These are phyloP conservation scores for Taphrina deformans DNA, from an alignment of 1,139 yeast species.

Conservation along the genomic window DNA sequence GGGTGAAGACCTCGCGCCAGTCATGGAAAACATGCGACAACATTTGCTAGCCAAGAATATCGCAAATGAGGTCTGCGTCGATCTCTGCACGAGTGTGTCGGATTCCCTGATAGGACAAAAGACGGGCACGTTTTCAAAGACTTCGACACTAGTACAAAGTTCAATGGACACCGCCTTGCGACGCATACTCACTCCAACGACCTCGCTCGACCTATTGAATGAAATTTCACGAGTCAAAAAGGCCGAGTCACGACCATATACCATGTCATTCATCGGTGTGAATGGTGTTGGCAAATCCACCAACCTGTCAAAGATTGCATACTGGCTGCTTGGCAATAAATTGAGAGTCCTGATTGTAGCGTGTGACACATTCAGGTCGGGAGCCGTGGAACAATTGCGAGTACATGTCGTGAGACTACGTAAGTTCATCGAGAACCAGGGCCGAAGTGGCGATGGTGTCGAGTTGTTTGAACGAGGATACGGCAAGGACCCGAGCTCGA, in stretches of 20 bases:
- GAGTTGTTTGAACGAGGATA: slow-evolving; percentile 92
- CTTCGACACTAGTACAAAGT: slow-evolving; percentile 60
- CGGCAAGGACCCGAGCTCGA: slow-evolving; percentile 93
- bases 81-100: slow-evolving; percentile 60
- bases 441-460: slow-evolving; percentile 56
- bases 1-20: slow-evolving; percentile 51
- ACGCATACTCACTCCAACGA: slow-evolving; percentile 84
- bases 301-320: slow-evolving; percentile 87
- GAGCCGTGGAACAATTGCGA: slow-evolving; percentile 94
- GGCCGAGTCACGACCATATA: slow-evolving; percentile 61
- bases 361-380: slow-evolving; percentile 96
- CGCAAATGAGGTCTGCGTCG: slow-evolving; percentile 59
- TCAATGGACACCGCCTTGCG: slow-evolving; percentile 75
- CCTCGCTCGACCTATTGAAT: slow-evolving; percentile 80
- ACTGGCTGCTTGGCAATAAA: slow-evolving; percentile 90
- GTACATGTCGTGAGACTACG: slow-evolving; percentile 87
- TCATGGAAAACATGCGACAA: slow-evolving; percentile 51
- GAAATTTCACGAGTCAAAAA: slow-evolving; percentile 63
- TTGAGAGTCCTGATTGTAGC: slow-evolving; percentile 88
- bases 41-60: slow-evolving; percentile 56
- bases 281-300: slow-evolving; percentile 98
- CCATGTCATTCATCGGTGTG: slow-evolving; percentile 94
- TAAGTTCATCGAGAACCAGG: slow-evolving; percentile 55
- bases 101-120: slow-evolving; percentile 63
- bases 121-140: slow-evolving; percentile 65